phyloP scores from a whole-genome alignment of 2,329 filamentous ascomycete genomes.

The Penicillium sp. region DNA sequence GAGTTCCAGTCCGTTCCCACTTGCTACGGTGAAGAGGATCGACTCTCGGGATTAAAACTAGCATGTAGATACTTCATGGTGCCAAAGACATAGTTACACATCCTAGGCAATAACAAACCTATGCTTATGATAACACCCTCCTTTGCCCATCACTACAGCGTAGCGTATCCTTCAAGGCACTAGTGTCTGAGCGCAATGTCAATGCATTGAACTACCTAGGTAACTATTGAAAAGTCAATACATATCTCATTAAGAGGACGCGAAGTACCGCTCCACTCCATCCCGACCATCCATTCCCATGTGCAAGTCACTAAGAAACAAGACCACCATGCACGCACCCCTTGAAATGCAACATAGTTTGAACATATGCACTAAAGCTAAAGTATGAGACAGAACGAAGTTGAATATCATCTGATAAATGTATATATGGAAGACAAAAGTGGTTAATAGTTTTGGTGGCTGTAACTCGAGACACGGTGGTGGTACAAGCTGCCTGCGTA shows the following conservation, averaged over 20 bases:
- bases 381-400: conserved; percentile 7
- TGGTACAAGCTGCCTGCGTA: conserved; percentile 45
- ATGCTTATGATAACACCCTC: neutral
- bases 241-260: neutral
- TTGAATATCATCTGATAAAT: conserved; percentile 14
- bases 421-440: conserved; percentile 10
- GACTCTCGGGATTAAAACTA: neutral
- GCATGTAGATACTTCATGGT: neutral
- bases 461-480: conserved; percentile 38
- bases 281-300: neutral
- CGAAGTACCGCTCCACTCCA: neutral
- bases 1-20: too few species aligned
- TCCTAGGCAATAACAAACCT: neutral
- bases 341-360: neutral
- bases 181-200: neutral
- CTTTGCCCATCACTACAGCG: neutral
- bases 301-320: neutral
- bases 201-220: neutral
- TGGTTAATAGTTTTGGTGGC: conserved; percentile 35
- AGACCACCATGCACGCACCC: neutral
- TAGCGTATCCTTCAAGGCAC: neutral
- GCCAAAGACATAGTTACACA: neutral
- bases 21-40: neutral
- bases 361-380: conserved; percentile 3
- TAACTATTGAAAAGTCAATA: neutral